These are phyloP conservation scores for Haplosporangium sp. DNA, from an alignment of 371 early-diverging fungal genomes.

Conservation along the genomic window DNA sequence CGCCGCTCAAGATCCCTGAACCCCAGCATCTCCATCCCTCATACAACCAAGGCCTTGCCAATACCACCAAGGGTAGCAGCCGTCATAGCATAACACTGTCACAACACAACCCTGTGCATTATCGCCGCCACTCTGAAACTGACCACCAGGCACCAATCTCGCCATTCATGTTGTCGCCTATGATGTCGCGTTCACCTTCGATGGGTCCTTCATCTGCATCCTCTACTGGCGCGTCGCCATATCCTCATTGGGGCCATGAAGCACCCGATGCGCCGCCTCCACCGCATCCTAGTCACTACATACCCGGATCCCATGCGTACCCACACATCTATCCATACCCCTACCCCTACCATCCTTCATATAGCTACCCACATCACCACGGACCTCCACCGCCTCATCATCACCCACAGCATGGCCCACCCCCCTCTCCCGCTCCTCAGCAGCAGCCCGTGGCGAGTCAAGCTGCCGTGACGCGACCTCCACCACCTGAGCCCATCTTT, in stretches of 20 bases:
- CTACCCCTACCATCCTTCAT: conserved; percentile 51
- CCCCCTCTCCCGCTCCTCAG: conserved; percentile 9
- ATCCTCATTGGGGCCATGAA: conserved; percentile 46
- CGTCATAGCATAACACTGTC: conserved; percentile 39
- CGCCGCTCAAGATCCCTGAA: conserved; percentile 45
- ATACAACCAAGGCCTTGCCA: conserved; percentile 14
- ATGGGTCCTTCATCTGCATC: conserved; percentile 18
- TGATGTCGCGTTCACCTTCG: conserved; percentile 39
- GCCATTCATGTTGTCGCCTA: conserved; percentile 45
- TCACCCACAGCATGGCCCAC: conserved; percentile 12
- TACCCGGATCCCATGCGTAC: conserved; percentile 35
- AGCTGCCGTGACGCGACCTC: conserved; percentile 6
- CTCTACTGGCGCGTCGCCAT: conserved; percentile 19
- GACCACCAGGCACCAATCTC: conserved; percentile 30
- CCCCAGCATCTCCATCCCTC: conserved; percentile 43
- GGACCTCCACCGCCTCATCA: conserved; percentile 31
- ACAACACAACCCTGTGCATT: conserved; percentile 47
- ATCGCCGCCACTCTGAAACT: conserved; percentile 13
- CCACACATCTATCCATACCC: conserved; percentile 50
- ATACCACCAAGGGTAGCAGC: conserved; percentile 50
- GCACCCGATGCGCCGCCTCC: conserved; percentile 13
- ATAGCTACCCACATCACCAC: conserved; percentile 43
- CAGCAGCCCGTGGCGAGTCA: conserved; percentile 9
- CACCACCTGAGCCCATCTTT: conserved; percentile 48
- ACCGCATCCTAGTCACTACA: conserved; percentile 30